These are phyloP conservation scores for Ophiostoma piceae DNA, from an alignment of 2,329 filamentous ascomycete genomes.

Conservation along the genomic window DNA sequence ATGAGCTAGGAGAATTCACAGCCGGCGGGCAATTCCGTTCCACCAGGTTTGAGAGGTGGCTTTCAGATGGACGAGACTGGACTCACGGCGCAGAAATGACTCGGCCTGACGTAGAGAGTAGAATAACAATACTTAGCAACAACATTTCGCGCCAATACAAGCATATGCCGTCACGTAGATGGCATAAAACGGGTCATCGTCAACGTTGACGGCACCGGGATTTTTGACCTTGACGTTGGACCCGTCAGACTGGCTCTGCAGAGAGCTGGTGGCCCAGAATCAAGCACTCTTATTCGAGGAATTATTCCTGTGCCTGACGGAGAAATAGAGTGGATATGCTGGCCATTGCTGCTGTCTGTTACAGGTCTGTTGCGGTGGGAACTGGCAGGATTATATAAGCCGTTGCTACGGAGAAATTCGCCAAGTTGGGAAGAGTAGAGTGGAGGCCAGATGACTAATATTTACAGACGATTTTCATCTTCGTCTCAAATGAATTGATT, in stretches of 20 bases:
- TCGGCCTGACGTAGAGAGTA: neutral
- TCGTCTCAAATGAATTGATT: neutral
- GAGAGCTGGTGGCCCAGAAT: neutral
- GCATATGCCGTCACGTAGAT: neutral
- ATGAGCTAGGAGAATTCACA: neutral
- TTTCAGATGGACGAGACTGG: neutral
- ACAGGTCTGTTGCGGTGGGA: neutral
- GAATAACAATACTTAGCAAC: neutral
- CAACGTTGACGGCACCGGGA: neutral
- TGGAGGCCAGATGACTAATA: neutral
- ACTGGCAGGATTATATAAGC: neutral
- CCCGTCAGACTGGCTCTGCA: neutral
- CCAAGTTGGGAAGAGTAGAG: neutral
- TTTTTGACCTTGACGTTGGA: neutral
- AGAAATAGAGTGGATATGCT: neutral
- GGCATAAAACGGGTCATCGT: neutral
- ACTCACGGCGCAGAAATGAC: neutral
- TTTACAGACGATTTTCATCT: neutral
- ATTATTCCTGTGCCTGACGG: neutral
- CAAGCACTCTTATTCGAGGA: neutral
- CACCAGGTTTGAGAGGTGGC: neutral
- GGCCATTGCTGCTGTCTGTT: neutral
- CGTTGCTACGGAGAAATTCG: constrained; percentile 2
- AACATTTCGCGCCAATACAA: neutral
- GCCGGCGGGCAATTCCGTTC: neutral